Conservation (phyloP, 805 yeast species). For the Wickerhamiella alocasiicola region DNA sequence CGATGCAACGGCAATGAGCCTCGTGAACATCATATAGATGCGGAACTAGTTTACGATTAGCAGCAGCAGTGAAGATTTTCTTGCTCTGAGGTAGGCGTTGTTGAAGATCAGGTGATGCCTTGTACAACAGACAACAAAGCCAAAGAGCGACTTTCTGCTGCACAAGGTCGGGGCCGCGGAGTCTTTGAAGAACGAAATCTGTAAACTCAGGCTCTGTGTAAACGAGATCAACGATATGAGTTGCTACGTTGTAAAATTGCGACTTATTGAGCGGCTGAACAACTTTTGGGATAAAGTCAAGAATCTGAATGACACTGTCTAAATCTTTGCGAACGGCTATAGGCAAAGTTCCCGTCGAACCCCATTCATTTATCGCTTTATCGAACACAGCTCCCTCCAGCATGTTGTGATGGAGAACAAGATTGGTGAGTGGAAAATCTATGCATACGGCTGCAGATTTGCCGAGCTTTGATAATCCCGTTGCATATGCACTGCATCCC, state of each 20-base stretch:
- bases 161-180: neutral
- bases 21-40: neutral
- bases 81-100: neutral
- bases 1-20: neutral
- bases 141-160: neutral
- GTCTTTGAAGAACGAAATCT: neutral
- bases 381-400: neutral
- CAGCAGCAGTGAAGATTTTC: neutral
- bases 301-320: neutral
- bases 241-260: slow-evolving; percentile 1
- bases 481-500: too few species aligned
- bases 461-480: too few species aligned
- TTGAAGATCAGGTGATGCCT: neutral
- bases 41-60: neutral
- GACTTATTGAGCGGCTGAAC: neutral
- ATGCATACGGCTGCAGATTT: too few species aligned
- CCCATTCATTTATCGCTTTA: slow-evolving; percentile 4
- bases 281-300: slow-evolving; percentile 3
- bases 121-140: slow-evolving; percentile 3
- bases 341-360: neutral
- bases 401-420: too few species aligned
- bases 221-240: neutral
- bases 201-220: neutral
- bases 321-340: neutral
- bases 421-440: too few species aligned